Evolutionary conservation across 2,329 filamentous ascomycete genomes (phyloP), one percentile per base, ranked within the genome.

Genomic region (Keithomyces neogunnii): DNA sequence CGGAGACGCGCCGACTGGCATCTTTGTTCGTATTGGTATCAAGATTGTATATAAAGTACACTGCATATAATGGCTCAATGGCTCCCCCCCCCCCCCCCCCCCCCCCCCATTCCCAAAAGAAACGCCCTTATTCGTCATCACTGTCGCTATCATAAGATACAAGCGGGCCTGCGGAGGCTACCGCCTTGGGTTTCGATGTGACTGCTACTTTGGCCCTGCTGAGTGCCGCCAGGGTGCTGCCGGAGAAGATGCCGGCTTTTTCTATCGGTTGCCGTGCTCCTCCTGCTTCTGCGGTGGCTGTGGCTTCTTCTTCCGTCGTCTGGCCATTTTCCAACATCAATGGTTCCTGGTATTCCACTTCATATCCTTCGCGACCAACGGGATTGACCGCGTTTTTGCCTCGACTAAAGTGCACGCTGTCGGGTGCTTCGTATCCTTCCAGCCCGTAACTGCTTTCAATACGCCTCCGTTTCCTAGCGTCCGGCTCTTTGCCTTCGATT

Each of bases 71-170:
- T 3, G 9, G 4, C 13, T 40, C n/a, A 13, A 7, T 19, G 13
- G 5, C 13, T 40, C n/a, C 3, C 3, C 38, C 13, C n/a, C n/a
- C n/a, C n/a, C n/a, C n/a, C 19, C 19, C 19, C 19, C 19, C 19
- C 19, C 19, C 19, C 19, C 19, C 19, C 19, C 19, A 19, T 19
- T 19, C 19, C 19, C 19, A 19, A 19, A 19, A 19, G 19, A 19
- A 40, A 3, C n/a, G 38, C 5, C 54, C 66, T 62, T 68, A 70
- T 62, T 76, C 71, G 51, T 75, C 86, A 54, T 96, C 91, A 64
- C 90, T 88, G 69, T 95, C 90, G 66, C 89, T 96, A 51, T 84
- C 90, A 63, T 99, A 99, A 30, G 80, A 87, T 26, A 96, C 93
- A 57, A 97, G 71, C 5, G 89, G 87, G 1, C 88, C 89, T 19